Base-by-base conservation (phyloP, 2,329 filamentous ascomycete species). In the Fusarium pilosicola region DNA sequence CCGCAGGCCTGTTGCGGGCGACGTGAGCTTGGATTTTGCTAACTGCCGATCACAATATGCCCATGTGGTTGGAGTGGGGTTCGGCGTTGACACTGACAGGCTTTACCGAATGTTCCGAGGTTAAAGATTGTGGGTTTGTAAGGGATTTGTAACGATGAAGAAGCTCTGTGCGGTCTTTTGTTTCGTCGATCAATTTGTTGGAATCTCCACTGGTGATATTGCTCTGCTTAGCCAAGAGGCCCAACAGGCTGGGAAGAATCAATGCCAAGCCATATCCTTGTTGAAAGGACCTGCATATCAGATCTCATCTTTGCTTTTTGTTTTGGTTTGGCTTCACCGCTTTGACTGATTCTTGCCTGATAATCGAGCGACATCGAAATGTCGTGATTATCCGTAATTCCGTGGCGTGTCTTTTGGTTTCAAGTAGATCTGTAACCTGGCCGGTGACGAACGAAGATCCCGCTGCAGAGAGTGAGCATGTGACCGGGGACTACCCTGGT, bases 41-140 rank as follows among this genome's bases (percentile, higher is more conserved):
- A 34, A 41, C 22, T 61, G 48, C 38, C 46, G 58, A 61, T 61
- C 58, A 12, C 28, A 61, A 61, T 61, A 42, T 28, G n/a, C 58
- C 58, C 58, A 55, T 61, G 58, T 55, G 36, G 48, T 56, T 56
- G 12, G 2, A 42, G 48, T 55, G 36, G 48, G 58, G n/a, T 51
- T 9, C 14, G 15, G 6, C 5, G 28, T 32, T n/a, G 32, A 30
- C 12, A 28, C 6, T 26, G 32, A 30, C 26, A 24, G 17, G 26
- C 20, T 36, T 36, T 36, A 28, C 56, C 56, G 56, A 52, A 17
- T 10, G 24, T 51, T n/a, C 48, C 58, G 48, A 55, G 58, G 28
- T 56, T 17, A 30, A 24, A 18, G 20, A 41, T 22, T 15, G 7
- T 1, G 15, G 34, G 51, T 55, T 55, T 39, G 51, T 55, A 18